A percentile compares a stretch with the other conserved stretches of the same genome.
Evolutionary conservation across 164 flowering plant genomes (phyloP).

Genomic region (Aristolochia contorta): DNA sequence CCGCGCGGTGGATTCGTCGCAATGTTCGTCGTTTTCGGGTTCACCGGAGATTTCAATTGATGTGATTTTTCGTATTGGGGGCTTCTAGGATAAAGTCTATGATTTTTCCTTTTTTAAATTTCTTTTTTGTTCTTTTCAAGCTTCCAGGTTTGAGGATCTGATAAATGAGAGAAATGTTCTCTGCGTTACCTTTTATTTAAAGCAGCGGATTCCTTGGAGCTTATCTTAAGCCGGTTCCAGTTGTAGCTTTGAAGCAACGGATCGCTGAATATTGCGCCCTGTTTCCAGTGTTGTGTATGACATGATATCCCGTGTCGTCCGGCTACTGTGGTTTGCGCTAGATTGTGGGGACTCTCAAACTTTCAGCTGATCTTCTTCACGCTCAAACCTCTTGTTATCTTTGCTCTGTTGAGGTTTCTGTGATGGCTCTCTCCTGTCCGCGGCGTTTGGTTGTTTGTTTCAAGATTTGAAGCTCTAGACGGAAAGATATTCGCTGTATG

Average conservation of each 20-base stretch:
- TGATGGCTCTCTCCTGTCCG: background rate
- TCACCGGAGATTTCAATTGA: conserved; percentile 2
- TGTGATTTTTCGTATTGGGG: conserved; percentile 5
- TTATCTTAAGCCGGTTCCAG: too few species aligned
- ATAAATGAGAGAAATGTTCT: background rate
- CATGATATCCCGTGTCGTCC: too few species aligned
- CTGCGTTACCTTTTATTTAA: too few species aligned
- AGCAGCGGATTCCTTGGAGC: too few species aligned
- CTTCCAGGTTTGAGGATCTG: too few species aligned
- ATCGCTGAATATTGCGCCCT: too few species aligned
- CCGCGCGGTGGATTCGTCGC: background rate
- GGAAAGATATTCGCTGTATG: background rate
- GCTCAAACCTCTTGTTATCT: background rate
- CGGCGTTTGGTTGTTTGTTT: background rate
- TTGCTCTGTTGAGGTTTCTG: background rate
- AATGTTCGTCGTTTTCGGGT: background rate
- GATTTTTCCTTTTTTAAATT: too few species aligned
- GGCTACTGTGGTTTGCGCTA: too few species aligned
- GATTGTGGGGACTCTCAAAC: background rate
- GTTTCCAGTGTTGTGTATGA: too few species aligned
- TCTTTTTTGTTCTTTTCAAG: too few species aligned
- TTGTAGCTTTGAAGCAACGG: too few species aligned
- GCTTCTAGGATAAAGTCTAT: background rate
- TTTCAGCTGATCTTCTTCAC: background rate
- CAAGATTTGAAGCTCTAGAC: too few species aligned